phyloP scores from a whole-genome alignment of 2,329 filamentous ascomycete genomes.

The Colletotrichum musae region DNA sequence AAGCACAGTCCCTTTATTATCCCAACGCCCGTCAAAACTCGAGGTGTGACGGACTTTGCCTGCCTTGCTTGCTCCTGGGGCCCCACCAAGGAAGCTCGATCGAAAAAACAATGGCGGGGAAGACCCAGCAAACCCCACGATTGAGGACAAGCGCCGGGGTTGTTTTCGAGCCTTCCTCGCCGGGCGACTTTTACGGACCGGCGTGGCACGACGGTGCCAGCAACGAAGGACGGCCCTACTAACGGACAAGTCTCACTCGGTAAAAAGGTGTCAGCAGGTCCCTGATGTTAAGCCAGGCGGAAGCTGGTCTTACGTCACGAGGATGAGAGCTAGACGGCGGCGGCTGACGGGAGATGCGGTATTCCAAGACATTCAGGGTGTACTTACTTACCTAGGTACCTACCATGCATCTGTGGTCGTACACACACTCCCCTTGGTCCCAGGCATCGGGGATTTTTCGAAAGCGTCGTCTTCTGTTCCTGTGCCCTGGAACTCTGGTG shows the following conservation, averaged over 20 bases:
- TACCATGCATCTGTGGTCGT: too few relatives aligned
- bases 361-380: too few relatives aligned
- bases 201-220: constrained; percentile 1
- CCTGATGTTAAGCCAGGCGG: constrained; percentile 22
- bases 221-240: neutral
- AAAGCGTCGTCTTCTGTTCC: neutral
- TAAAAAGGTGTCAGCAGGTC: constrained; percentile 30
- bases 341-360: neutral
- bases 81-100: constrained; percentile 26
- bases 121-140: constrained; percentile 35
- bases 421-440: too few relatives aligned
- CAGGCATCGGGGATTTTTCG: constrained; percentile 2
- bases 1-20: constrained; percentile 31
- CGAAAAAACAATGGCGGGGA: constrained; percentile 27
- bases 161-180: constrained; percentile 5
- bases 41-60: neutral
- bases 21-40: neutral
- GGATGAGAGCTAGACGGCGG: constrained; percentile 18
- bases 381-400: too few relatives aligned
- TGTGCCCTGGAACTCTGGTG: constrained; percentile 17
- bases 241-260: constrained; percentile 3
- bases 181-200: constrained; percentile 3
- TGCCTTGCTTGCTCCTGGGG: neutral
- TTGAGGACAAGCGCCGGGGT: constrained; percentile 5
- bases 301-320: constrained; percentile 36